Evolutionary conservation across 768 basidiomycete genomes (phyloP).

Genomic region (Cystobasidium ongulense): DNA sequence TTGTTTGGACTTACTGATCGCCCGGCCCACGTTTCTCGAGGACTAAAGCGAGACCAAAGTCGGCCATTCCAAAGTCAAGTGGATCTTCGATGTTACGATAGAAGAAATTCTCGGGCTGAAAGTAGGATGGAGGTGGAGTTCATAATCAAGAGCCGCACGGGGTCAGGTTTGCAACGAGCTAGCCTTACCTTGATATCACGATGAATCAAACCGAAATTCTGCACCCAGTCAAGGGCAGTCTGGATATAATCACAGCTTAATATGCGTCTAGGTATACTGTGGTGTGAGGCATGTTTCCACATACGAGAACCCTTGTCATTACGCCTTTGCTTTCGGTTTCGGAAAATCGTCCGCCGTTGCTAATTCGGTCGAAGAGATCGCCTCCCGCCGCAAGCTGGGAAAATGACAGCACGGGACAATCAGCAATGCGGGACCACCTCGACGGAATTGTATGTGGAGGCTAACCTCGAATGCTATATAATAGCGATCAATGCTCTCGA

Average conservation of each 20-base stretch:
- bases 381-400: constrained; percentile 22
- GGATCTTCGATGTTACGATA: constrained; percentile 29
- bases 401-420: neutral
- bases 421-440: neutral
- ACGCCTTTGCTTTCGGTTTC: constrained; percentile 19
- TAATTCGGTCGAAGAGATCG: constrained; percentile 28
- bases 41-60: constrained; percentile 23
- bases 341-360: constrained; percentile 11
- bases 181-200: constrained; percentile 25
- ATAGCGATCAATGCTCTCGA: constrained; percentile 28
- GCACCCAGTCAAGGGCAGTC: constrained; percentile 16
- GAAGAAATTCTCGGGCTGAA: constrained; percentile 28
- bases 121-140: neutral
- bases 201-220: constrained; percentile 26
- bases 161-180: neutral
- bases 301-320: constrained; percentile 12
- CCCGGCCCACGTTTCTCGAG: constrained; percentile 1
- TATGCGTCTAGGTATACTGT: no score
- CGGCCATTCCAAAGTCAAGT: constrained; percentile 27
- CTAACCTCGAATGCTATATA: constrained; percentile 28
- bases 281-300: neutral
- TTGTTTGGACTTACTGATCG: constrained; percentile 6
- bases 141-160: neutral
- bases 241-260: neutral
- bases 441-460: neutral